A percentile compares a stretch with the other conserved stretches of the same genome.
These are phyloP conservation scores for Colletotrichum chrysophilum DNA, from an alignment of 2,329 filamentous ascomycete genomes.

Conservation along the genomic window DNA sequence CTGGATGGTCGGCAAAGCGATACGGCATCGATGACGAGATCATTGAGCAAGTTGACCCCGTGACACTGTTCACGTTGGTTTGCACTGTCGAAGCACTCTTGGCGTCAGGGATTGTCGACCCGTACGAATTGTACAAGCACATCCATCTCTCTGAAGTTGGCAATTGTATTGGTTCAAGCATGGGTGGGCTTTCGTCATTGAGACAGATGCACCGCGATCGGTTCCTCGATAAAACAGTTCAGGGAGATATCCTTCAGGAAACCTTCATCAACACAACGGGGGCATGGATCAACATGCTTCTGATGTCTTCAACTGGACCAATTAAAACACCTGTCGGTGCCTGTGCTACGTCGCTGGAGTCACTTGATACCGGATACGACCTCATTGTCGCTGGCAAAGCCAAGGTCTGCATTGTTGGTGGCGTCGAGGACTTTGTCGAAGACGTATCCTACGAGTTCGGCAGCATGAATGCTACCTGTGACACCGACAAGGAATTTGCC, in stretches of 20 bases:
- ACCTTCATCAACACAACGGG: conserved; percentile 37
- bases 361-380: conserved; percentile 38
- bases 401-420: conserved; percentile 37
- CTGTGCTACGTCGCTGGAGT: conserved; percentile 42
- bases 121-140: conserved; percentile 34
- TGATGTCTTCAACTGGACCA: conserved; percentile 38
- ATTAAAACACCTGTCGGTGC: conserved; percentile 39
- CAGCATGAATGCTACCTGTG: conserved; percentile 40
- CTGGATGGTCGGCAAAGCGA: conserved; percentile 93
- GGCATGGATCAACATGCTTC: conserved; percentile 47
- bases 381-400: conserved; percentile 32
- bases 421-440: conserved; percentile 35
- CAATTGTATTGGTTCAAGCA: conserved; percentile 36
- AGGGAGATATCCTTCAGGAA: conserved; percentile 39
- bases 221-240: conserved; percentile 32
- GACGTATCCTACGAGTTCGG: conserved; percentile 35
- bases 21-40: conserved; percentile 98
- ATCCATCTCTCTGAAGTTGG: conserved; percentile 40
- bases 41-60: conserved; percentile 94
- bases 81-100: conserved; percentile 91
- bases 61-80: conserved; percentile 92
- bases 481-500: conserved; percentile 31
- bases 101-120: conserved; percentile 83
- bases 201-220: conserved; percentile 33
- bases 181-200: conserved; percentile 30